These are phyloP conservation scores for Coelastrella sp. DNA, from an alignment of 139 green algal species.

Conservation along the genomic window DNA sequence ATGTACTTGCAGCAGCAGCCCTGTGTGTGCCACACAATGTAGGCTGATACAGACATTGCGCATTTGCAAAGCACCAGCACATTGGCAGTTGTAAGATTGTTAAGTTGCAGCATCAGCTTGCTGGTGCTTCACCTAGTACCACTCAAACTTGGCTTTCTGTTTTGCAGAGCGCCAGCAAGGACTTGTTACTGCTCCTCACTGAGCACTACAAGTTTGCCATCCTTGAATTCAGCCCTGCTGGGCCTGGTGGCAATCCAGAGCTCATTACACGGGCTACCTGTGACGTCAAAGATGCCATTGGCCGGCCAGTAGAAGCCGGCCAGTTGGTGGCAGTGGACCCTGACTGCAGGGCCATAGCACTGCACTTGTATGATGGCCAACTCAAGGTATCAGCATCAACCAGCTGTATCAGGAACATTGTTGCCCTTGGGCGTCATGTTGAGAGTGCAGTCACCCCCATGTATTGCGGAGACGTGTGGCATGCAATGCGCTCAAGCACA, in stretches of 20 bases:
- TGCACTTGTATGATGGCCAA: constrained; percentile 97
- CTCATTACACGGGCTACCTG: constrained; percentile 88
- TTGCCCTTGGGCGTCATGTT: too few relatives aligned
- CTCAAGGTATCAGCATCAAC: constrained; percentile 83
- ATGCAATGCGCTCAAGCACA: background rate
- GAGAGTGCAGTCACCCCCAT: too few relatives aligned
- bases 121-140: background rate
- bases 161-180: constrained; percentile 53
- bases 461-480: background rate
- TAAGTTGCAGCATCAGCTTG: too few relatives aligned
- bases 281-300: constrained; percentile 87
- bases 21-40: too few relatives aligned
- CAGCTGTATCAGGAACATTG: background rate
- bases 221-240: constrained; percentile 82
- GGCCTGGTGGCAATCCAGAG: constrained; percentile 55
- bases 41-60: too few relatives aligned
- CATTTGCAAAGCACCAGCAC: too few relatives aligned
- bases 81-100: too few relatives aligned
- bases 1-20: too few relatives aligned
- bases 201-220: constrained; percentile 96
- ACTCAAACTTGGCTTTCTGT: background rate
- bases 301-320: constrained; percentile 84
- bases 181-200: constrained; percentile 93
- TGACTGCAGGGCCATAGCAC: constrained; percentile 78
- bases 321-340: constrained; percentile 90